Evolutionary conservation across 192 early-diverging fungal species (phyloP), one percentile per base, ranked within the genome.

Genomic region (Umbelopsis ramanniana): DNA sequence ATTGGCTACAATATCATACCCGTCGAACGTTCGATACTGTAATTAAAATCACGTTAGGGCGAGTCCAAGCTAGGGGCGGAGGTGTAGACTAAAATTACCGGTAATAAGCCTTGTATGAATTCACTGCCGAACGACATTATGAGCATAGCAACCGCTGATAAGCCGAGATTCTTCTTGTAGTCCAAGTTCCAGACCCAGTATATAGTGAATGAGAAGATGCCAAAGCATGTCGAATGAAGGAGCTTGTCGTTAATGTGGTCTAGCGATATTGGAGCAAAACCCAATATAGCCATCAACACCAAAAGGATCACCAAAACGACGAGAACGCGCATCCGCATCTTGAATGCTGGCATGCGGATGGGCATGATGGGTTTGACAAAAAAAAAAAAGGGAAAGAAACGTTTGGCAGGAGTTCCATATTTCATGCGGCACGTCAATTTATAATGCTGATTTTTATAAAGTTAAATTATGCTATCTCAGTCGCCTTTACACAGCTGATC

Each of bases 1-100:
- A 69, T 81, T 81, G 45, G 75, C 68, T 3, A 74, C 24, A 54
- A 81, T 81, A 43, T 81, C 79, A 46, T 74, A 66, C 6, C 47
- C 26, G 69, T 81, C 79, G 77, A 77, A 81, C 7, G 72, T 75
- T 45, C 79, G 75, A 54, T 81, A 81, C 79, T 81, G 21, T 14
- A 33, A 46, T 53, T n/a, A 5, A 19, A 22, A 60, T 24, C 52
- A 68, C 12, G 22, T 50, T 12, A 68, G 67, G 40, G 40, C 1
- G 11, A 48, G 38, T 24, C 43, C 46, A 50, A 22, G 70, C 2
- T 4, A 21, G 38, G 19, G 47, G 10, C 9, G 7, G 10, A 38
- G 3, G 23, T 0, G 17, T 19, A 54, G 45, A 4, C 6, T 10
- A 38, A 17, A 37, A 63, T 73, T 77, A 77, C 79, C 47, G 79